Evolutionary conservation across 306 rosid species (phyloP).

Genomic region (Luffa aegyptiaca): DNA sequence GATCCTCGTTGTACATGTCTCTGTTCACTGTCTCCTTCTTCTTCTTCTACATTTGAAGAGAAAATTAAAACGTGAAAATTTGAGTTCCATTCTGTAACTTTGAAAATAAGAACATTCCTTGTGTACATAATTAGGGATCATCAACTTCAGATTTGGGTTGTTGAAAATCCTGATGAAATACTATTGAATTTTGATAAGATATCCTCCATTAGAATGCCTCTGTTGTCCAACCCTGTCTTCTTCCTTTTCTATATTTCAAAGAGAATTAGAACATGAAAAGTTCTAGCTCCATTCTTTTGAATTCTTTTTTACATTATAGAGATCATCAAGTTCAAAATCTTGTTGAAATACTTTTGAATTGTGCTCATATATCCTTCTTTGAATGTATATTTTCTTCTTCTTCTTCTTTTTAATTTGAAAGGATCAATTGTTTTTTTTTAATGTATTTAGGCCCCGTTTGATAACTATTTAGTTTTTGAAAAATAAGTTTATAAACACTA

Average conservation of each 20-base stretch:
- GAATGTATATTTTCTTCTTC: neutral
- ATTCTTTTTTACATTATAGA: neutral
- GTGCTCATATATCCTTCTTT: neutral
- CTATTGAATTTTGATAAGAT: neutral
- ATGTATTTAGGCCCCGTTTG: too few relatives aligned
- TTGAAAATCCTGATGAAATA: neutral
- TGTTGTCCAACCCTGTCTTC: conserved; percentile 31
- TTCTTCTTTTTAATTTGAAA: too few relatives aligned
- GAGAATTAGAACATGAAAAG: neutral
- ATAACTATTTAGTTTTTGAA: too few relatives aligned
- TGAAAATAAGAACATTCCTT: neutral
- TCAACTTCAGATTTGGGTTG: neutral
- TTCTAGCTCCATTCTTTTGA: neutral
- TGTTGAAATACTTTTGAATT: neutral
- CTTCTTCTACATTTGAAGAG: conserved; percentile 38
- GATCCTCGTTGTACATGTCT: conserved; percentile 43
- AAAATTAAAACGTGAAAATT: neutral
- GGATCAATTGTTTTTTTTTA: too few relatives aligned
- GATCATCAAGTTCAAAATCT: neutral
- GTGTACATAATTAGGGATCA: neutral
- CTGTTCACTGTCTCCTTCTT: conserved; percentile 28
- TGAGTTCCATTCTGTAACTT: neutral
- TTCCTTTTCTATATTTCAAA: conserved; percentile 36
- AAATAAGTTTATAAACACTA: too few relatives aligned
- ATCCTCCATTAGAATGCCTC: conserved; percentile 16